A percentile compares a stretch with the other conserved stretches of the same genome.
These are phyloP conservation scores for Chaetomium globosum DNA, from an alignment of 2,329 filamentous ascomycete species.

Conservation along the genomic window DNA sequence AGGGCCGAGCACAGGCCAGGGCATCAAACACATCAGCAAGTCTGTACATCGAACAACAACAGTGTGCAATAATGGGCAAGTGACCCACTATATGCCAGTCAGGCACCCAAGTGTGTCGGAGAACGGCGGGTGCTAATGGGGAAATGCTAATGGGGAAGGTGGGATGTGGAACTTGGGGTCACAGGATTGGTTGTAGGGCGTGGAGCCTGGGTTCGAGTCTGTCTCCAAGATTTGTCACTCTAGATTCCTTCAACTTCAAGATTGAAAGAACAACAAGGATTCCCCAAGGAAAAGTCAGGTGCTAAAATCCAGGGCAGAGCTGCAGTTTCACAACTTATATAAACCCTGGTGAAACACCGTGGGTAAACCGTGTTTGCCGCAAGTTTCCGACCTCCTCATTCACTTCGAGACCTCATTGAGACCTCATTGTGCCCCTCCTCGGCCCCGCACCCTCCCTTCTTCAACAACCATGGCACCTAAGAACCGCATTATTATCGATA, in stretches of 20 bases:
- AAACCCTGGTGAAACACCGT: background rate
- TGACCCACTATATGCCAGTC: background rate
- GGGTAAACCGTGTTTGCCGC: background rate
- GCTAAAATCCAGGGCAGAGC: background rate
- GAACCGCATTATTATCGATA: conserved; percentile 89
- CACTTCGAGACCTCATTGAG: background rate
- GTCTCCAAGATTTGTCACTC: background rate
- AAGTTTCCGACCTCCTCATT: background rate
- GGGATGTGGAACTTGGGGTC: conserved; percentile 19
- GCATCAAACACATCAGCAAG: too few relatives aligned
- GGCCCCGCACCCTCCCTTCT: conserved; percentile 25
- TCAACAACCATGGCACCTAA: conserved; percentile 62
- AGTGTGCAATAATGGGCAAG: background rate
- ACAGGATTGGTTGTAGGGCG: conserved; percentile 16
- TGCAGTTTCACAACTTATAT: background rate
- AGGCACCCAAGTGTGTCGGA: background rate
- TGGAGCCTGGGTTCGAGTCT: background rate
- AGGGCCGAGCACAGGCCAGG: background rate
- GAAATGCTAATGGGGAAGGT: conserved; percentile 6
- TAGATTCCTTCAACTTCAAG: background rate
- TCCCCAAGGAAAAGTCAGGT: background rate
- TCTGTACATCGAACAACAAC: background rate
- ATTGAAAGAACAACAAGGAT: background rate
- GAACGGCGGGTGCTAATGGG: conserved; percentile 14
- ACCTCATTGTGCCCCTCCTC: conserved; percentile 12